A percentile compares a stretch with the other conserved stretches of the same genome.
These are phyloP conservation scores for Fusarium sp. DNA, from an alignment of 2,329 filamentous ascomycete genomes.

Conservation along the genomic window DNA sequence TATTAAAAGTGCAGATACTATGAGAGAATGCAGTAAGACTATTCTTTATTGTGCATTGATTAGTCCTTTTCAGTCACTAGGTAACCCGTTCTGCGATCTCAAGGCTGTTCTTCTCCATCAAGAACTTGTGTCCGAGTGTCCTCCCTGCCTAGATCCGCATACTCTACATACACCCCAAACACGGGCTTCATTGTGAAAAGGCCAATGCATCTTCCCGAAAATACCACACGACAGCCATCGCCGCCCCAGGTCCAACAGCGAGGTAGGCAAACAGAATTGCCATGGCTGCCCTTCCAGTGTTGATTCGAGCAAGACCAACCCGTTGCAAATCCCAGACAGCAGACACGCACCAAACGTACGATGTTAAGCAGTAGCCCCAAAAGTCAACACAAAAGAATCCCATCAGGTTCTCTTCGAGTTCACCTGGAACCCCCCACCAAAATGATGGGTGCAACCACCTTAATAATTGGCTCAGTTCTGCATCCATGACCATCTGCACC, in stretches of 20 bases:
- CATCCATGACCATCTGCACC: neutral
- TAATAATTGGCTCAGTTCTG: neutral
- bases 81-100: no score
- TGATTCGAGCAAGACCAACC: slow-evolving; percentile 10
- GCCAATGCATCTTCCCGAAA: slow-evolving; percentile 21
- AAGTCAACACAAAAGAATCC: slow-evolving; percentile 11
- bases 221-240: slow-evolving; percentile 23
- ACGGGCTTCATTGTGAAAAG: neutral
- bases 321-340: slow-evolving; percentile 23
- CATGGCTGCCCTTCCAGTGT: neutral
- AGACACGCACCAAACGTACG: slow-evolving; percentile 17
- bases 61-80: no score
- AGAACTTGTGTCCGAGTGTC: no score
- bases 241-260: slow-evolving; percentile 18
- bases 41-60: no score
- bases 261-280: slow-evolving; percentile 2
- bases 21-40: no score
- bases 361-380: slow-evolving; percentile 15
- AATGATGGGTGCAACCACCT: slow-evolving; percentile 7
- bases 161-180: no score
- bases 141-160: no score
- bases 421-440: neutral
- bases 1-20: no score
- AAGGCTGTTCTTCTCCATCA: no score
- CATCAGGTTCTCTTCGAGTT: slow-evolving; percentile 3